Percentiles rank a stretch among this genome's conserved stretches.
Conservation (phyloP, 805 yeast genomes). For the Debaryomyces castellii region DNA sequence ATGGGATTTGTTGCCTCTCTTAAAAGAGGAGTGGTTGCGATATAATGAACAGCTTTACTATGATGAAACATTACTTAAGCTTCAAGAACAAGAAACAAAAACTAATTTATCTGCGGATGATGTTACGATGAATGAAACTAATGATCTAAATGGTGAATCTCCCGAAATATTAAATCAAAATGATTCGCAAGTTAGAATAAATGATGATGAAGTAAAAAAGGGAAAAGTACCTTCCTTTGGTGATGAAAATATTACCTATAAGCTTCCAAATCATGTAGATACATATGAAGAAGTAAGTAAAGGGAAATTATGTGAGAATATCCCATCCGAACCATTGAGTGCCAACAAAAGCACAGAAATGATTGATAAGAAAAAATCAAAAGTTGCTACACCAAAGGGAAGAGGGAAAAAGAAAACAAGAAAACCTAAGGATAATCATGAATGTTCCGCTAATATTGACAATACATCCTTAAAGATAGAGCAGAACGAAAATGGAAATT, state of each 20-base stretch:
- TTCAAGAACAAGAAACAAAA: not conserved
- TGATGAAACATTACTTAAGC: slow-evolving; percentile 7
- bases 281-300: not conserved
- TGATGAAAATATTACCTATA: no score
- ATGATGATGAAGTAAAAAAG: not conserved
- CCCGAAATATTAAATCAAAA: not conserved
- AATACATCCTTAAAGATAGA: not conserved
- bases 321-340: not conserved
- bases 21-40: slow-evolving; percentile 14
- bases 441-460: not conserved
- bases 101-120: not conserved
- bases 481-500: not conserved
- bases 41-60: slow-evolving; percentile 6
- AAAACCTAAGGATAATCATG: not conserved
- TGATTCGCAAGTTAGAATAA: not conserved
- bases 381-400: not conserved
- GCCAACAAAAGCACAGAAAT: no score
- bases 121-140: not conserved
- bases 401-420: slow-evolving; percentile 5
- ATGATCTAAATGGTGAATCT: not conserved
- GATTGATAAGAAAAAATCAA: not conserved
- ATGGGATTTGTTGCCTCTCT: slow-evolving; percentile 23
- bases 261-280: no score
- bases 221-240: no score
- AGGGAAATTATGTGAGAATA: not conserved